Evolutionary conservation across 805 yeast genomes (phyloP), one percentile per base, ranked within the genome.

Genomic region (Komagataella pastoris): DNA sequence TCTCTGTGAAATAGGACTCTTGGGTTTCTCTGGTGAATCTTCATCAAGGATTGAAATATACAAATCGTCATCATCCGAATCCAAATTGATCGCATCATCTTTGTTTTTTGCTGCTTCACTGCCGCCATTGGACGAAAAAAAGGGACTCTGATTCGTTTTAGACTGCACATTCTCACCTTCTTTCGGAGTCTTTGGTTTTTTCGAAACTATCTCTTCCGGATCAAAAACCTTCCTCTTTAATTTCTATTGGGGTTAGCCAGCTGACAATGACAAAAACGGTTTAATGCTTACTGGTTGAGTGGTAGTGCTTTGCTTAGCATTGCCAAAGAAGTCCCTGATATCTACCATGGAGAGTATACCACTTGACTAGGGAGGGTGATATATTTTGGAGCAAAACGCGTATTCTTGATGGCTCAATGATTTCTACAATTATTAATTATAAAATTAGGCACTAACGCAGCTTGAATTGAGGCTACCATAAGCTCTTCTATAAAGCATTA

Each of bases 241-340:
- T 17, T 46, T 46, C 30, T 46, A 7, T 7, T 18, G 1, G 3
- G 46, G 47, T 44, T 44, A 44, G 47, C 10, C 3, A 7, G 19
- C 47, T 18, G 19, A 44, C 14, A 17, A n/a, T 0, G 19, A 19
- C 10, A 1, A n/a, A 14, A n/a, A 24, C 47, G 14, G 17, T 23
- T 48, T 19, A 21, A 30, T 19, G 17, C 51, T 51, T 19, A 48
- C 53, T 24, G 43, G 8, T 21, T 50, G 30, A 17, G 17, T n/a
- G 24, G 46, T 17, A 10, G 12, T 19, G 18, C 30, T 23, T 10
- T 24, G 43, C 44, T 12, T 24, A 49, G 24, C 14, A 24, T 40
- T 44, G 8, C 69, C 68, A 53, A 71, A 71, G 59, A 69, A 71
- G 50, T 69, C 70, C 23, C 68, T 61, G 53, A 71, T 70, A 56